Evolutionary conservation across 148 eudicot species (phyloP).

Genomic region (Drosera capensis): DNA sequence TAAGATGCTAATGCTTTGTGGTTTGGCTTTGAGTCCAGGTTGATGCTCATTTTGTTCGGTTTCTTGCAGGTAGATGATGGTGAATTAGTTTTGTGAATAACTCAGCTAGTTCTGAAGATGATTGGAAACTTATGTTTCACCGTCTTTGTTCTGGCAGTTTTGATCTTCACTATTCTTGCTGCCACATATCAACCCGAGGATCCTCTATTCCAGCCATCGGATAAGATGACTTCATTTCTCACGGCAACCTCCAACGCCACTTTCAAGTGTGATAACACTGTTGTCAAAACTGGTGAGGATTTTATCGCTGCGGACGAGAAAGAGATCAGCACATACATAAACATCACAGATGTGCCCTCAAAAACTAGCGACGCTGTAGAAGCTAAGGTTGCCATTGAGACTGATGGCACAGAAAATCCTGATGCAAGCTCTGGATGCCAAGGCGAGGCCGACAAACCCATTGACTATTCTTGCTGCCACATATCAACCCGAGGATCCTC

Average conservation of each 20-base stretch:
- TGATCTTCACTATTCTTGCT: conserved; percentile 73
- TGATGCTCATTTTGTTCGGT: background rate
- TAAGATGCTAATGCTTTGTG: too few species aligned
- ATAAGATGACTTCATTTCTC: conserved; percentile 63
- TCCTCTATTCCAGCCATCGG: conserved; percentile 66
- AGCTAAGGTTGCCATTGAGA: conserved; percentile 11
- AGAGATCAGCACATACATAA: conserved; percentile 43
- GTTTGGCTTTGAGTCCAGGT: conserved; percentile 1
- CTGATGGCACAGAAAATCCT: too few species aligned
- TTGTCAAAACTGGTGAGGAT: conserved; percentile 84
- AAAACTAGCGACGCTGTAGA: too few species aligned
- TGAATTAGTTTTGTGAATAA: conserved; percentile 1
- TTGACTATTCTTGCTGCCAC: conserved; percentile 79
- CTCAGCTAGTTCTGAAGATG: conserved; percentile 52
- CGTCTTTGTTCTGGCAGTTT: conserved; percentile 55
- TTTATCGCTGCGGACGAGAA: conserved; percentile 62
- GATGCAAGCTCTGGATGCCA: too few species aligned
- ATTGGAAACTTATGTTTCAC: conserved; percentile 70
- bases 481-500: conserved; percentile 74
- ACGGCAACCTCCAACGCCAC: conserved; percentile 61
- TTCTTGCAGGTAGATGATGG: background rate
- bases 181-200: conserved; percentile 80
- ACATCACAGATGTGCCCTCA: conserved; percentile 58
- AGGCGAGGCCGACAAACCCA: too few species aligned
- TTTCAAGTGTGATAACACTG: conserved; percentile 45